Base-by-base conservation (phyloP, 2,329 filamentous ascomycete species). In the Botrytis elliptica region DNA sequence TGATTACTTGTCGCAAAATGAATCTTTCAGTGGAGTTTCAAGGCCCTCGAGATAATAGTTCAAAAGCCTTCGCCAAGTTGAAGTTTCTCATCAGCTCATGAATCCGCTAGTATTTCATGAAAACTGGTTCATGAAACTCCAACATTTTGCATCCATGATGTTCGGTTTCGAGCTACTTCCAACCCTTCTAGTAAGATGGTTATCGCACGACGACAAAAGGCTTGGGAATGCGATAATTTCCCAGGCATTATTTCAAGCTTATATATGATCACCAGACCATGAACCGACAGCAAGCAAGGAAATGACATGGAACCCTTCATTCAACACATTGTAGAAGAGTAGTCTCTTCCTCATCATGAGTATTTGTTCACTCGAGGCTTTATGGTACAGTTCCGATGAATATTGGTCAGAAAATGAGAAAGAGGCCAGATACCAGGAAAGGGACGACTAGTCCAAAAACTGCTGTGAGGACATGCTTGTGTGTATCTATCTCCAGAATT, bases 331-430 rank as follows among this genome's bases (percentile, higher is more conserved):
- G 2, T 4, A 14, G 10, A 38, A n/a, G 22, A 6, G 10, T 38
- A 25, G 5, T 25, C 4, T 16, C 7, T 62, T 38, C 7, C 22
- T 5, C 1, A 16, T 38, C 10, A 16, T 8, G 20, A 1, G 25
- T 14, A 8, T 12, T 5, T 9, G 20, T 16, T 16, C 22, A 36
- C 4, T 16, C 20, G 5, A 22, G 22, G 12, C 2, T 25, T 62
- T 0, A 2, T n/a, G 14, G 8, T 14, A 14, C 10, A 29, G 2
- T 1, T 38, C 22, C 1, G 1, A 25, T 9, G 25, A 8, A 7
- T 36, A 14, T n/a, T 33, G 25, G 2, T 16, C 25, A 22, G 2
- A 8, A 25, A 3, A n/a, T 38, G 59, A 14, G 29, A 5, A 18
- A 44, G 3, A 44, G 29, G 16, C 62, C 18, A 18, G 44, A 44